Evolutionary conservation across 306 rosid genomes (phyloP).

Genomic region (Oemleria cerasiformis): DNA sequence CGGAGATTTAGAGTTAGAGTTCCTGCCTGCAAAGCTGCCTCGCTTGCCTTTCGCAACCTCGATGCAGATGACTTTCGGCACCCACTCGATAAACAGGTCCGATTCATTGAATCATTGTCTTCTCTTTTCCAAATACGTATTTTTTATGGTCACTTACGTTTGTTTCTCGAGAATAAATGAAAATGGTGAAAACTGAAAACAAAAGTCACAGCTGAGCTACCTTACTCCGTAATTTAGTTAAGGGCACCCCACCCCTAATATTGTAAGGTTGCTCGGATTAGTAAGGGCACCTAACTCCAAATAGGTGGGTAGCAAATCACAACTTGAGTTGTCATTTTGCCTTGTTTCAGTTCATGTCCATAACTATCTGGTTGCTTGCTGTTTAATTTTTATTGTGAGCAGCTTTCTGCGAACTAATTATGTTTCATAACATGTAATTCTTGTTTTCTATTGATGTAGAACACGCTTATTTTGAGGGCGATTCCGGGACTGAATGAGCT

Average conservation of each 20-base stretch:
- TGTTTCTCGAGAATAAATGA: background rate
- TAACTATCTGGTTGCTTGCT: background rate
- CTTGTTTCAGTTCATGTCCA: no score
- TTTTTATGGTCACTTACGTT: background rate
- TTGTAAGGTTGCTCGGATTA: no score
- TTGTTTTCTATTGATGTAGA: conserved; percentile 29
- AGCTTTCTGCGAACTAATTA: background rate
- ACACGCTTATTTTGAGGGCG: conserved; percentile 83
- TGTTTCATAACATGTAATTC: background rate
- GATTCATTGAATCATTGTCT: background rate
- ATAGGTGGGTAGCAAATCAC: no score
- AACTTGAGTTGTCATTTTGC: no score
- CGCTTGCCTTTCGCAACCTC: conserved; percentile 64
- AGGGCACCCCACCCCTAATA: no score
- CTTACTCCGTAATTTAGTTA: background rate
- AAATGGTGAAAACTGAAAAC: background rate
- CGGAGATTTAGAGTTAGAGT: conserved; percentile 14
- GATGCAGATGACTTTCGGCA: conserved; percentile 97
- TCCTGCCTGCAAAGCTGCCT: conserved; percentile 52
- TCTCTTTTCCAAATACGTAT: background rate
- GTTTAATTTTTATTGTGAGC: background rate
- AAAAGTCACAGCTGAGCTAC: background rate
- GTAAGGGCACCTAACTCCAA: no score
- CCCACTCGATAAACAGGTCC: conserved; percentile 87
- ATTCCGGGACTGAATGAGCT: conserved; percentile 83